Evolutionary conservation across 2,329 filamentous ascomycete species (phyloP).

Genomic region (Hymenoscyphus repandus): DNA sequence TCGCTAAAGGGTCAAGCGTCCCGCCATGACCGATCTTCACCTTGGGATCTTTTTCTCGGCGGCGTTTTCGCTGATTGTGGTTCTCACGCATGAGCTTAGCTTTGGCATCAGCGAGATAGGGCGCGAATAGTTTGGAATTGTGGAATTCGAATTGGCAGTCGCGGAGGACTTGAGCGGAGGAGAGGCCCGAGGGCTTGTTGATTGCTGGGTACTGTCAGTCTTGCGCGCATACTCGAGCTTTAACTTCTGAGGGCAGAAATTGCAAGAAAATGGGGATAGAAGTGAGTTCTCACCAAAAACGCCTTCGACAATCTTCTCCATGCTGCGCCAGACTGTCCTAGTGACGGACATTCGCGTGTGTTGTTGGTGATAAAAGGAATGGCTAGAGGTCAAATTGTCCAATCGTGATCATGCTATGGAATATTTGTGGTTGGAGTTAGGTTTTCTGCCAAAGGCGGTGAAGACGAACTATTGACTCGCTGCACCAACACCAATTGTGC

Average conservation of each 20-base stretch:
- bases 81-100: constrained; percentile 50
- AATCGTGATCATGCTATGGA: too few relatives aligned
- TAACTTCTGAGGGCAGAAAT: not conserved
- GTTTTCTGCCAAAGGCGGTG: too few relatives aligned
- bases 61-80: constrained; percentile 54
- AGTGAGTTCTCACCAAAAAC: constrained; percentile 56
- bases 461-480: too few relatives aligned
- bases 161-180: constrained; percentile 86
- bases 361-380: too few relatives aligned
- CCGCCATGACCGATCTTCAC: constrained; percentile 97
- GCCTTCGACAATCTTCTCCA: constrained; percentile 52
- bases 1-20: constrained; percentile 89
- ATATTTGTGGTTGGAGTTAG: too few relatives aligned
- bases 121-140: constrained; percentile 71
- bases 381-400: too few relatives aligned
- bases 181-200: constrained; percentile 83
- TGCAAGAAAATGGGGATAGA: constrained; percentile 12
- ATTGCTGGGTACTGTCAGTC: constrained; percentile 54
- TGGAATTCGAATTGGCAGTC: constrained; percentile 83
- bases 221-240: not conserved
- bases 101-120: constrained; percentile 64
- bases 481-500: too few relatives aligned
- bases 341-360: too few relatives aligned
- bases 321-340: constrained; percentile 18
- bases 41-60: constrained; percentile 54